Evolutionary conservation across 1,284 basidiomycete genomes (phyloP), one percentile per base, ranked within the genome.

Genomic region (Sporisorium scitamineum): DNA sequence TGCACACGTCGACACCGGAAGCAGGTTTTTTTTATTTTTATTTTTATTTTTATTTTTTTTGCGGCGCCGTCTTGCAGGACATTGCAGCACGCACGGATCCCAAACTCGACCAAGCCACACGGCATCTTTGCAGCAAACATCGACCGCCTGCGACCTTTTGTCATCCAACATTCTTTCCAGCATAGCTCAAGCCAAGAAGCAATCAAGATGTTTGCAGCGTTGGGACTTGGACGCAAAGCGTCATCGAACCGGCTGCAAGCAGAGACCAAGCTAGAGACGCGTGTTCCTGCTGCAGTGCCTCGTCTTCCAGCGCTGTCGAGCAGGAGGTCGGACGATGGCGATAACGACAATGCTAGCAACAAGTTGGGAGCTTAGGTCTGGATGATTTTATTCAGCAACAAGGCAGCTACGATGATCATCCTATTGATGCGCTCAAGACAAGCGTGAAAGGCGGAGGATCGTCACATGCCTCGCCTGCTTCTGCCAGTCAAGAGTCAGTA

Each of bases 171-270:
- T 44, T 27, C 18, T 10, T 29, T 7, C 7, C 45, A 3, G 6
- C 44, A 18, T 7, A 29, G 6, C 16, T 14, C 44, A 26, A 9
- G 26, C 45, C 1, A 18, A 5, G n/a, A 18, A n/a, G 37, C 18
- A 3, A 48, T 1, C 26, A 20, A 50, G 27, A 50, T 50, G 47
- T 14, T 50, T 3, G 47, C 27, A 5, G 22, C 51, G n/a, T 24
- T 53, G 6, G 24, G 52, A 41, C 52, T 67, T 3, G 26, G 62
- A n/a, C 62, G 63, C 26, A 71, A 72, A 42, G 55, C 60, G 22
- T 31, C 48, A 11, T 31, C 48, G 10, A 42, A 13, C 7, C 48
- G 53, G 34, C 37, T 27, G 10, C 24, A 24, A 26, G 27, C 31
- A 13, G 48, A 64, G 51, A 45, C 34, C 14, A 41, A 57, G 44